Evolutionary conservation across 257 asterid species (phyloP), one percentile per base, ranked within the genome.

Genomic region (Anisodus tanguticus): DNA sequence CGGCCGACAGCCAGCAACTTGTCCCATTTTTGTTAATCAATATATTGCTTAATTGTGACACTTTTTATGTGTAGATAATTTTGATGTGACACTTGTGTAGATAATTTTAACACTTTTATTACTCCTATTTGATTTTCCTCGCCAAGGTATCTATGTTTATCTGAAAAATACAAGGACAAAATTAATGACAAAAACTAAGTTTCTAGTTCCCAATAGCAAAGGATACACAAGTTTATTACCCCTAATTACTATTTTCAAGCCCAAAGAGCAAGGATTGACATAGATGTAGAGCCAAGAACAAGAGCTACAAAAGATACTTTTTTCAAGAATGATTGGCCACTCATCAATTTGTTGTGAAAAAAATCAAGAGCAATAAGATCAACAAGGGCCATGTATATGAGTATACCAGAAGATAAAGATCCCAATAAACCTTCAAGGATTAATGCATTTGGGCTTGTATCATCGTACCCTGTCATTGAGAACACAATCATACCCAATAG

Each of bases 231-330:
- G 80, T 72, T 72, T 19, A 72, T 72, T 72, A 31, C 35, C 1
- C 35, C 35, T 31, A 8, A 39, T 3, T n/a, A 69, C 7, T 39
- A 47, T 10, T 43, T 78, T 87, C 84, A 89, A 81, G 91, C 91
- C 91, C 91, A 89, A 31, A 89, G 84, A 22, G 91, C 91, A 45
- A 89, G 90, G 43, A 89, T 85, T 17, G 91, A 89, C 90, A 89
- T 89, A 3, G 91, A 85, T 19, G 85, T 84, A 47, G 91, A 89
- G 51, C 91, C 91, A 77, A 89, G 88, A 62, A 83, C 77, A 62
- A 89, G 90, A 85, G 88, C 90, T 60, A 85, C 26, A 62, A 89
- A 89, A 82, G 91, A 89, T 62, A 82, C 74, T 84, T 79, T 87
- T 84, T 89, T 89, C 87, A 89, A 84, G 37, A 54, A 70, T 51